Percentiles rank a stretch among this genome's conserved stretches.
Conservation (phyloP, 163 green algal genomes). For the Scenedesmus sp. region DNA sequence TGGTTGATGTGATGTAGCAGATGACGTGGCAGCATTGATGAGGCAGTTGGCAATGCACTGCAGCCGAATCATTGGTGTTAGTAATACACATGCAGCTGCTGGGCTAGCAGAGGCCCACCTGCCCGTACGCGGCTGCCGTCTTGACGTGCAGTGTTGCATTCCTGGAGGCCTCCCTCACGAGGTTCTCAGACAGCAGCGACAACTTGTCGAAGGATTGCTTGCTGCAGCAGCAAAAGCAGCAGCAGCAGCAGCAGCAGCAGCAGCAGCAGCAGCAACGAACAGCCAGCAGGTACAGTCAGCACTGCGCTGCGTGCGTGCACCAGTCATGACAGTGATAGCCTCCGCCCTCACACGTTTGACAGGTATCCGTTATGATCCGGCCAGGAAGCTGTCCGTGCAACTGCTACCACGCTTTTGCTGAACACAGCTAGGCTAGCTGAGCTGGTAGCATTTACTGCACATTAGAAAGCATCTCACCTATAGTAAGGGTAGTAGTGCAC, state of each 20-base stretch:
- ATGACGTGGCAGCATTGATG: neutral
- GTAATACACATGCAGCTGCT: neutral
- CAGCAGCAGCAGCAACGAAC: too few relatives aligned
- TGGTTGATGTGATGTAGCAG: neutral
- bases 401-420: too few relatives aligned
- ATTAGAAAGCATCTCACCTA: neutral
- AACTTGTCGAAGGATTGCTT: slow-evolving; percentile 7
- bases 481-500: slow-evolving; percentile 44
- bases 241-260: neutral
- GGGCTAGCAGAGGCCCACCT: neutral
- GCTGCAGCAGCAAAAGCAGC: neutral
- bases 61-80: neutral
- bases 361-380: too few relatives aligned
- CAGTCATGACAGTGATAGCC: too few relatives aligned
- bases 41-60: neutral
- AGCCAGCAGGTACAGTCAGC: too few relatives aligned
- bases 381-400: too few relatives aligned
- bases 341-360: too few relatives aligned
- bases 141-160: slow-evolving; percentile 37
- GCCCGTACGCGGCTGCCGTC: neutral
- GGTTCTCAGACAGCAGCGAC: slow-evolving; percentile 33
- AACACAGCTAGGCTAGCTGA: too few relatives aligned
- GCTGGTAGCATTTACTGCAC: too few relatives aligned
- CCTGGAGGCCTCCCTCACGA: slow-evolving; percentile 24
- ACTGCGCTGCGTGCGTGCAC: neutral